Base-by-base conservation (phyloP, 768 basidiomycete genomes). In the Vishniacozyma victoriae region DNA sequence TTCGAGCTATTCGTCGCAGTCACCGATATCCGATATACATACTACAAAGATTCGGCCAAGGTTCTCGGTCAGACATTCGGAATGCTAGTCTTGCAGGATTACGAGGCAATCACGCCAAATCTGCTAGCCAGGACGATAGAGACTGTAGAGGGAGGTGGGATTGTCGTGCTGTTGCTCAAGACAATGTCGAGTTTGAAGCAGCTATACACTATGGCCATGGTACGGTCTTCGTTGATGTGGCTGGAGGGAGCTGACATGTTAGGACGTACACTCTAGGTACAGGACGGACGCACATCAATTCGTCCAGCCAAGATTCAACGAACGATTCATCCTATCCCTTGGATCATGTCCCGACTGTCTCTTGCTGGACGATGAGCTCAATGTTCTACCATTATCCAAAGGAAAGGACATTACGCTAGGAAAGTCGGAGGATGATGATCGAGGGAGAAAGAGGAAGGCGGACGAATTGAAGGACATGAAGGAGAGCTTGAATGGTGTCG, bases 1-100 rank as follows among this genome's bases (percentile, higher is more conserved):
- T 97, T 99, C 70, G 95, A 99, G 75, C 88, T 97, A 35, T 99
- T 99, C 68, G 84, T 97, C 12, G 87, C 88, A 0, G 92, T 96
- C n/a, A 97, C 93, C 3, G 93, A 99, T 70, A 96, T 99, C 50
- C 84, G 93, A 47, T 99, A 99, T 76, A 90, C 87, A 39, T 92
- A 96, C 76, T 97, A 96, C 77, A 95, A 95, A 70, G 93, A 96
- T 62, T 90, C 91, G 0, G 82, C 92, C 41, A 95, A 93, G 74
- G 89, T 96, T 55, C 81, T 99, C 27, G 95, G 93, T 59, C 87
- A 96, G 67, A 99, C 95, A 0, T 97, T 86, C 71, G 93, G 93
- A 35, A 96, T 97, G 90, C 83, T 87, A 51, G 81, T 97, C 1
- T 75, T 99, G 41, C 95, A 97, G 73, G 95, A 97, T 64, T 99